phyloP scores from a whole-genome alignment of 441 rosid genomes.

The California macrophylla region DNA sequence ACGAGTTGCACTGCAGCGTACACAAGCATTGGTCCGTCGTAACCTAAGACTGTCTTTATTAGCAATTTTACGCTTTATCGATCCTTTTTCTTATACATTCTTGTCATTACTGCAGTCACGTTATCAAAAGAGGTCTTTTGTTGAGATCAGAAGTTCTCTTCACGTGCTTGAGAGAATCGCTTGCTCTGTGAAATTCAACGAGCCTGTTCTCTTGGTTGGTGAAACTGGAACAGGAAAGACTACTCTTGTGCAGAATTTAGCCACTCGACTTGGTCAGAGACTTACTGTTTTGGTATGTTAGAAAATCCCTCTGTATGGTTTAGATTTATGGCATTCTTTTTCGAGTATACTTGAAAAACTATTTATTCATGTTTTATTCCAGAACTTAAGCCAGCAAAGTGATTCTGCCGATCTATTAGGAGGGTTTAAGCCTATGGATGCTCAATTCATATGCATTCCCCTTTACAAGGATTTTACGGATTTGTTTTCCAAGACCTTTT shows the following conservation, averaged over 20 bases:
- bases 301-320: constrained; percentile 14
- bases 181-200: constrained; percentile 69
- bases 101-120: constrained; percentile 37
- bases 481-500: constrained; percentile 48
- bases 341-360: constrained; percentile 2
- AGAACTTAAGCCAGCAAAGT: constrained; percentile 99
- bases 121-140: constrained; percentile 51
- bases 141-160: constrained; percentile 68
- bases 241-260: constrained; percentile 88
- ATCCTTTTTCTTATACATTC: constrained; percentile 17
- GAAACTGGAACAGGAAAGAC: constrained; percentile 99
- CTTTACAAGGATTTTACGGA: constrained; percentile 61
- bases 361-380: constrained; percentile 23
- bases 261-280: constrained; percentile 70
- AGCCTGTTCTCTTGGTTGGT: constrained; percentile 96
- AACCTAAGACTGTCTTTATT: constrained; percentile 18
- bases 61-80: constrained; percentile 14
- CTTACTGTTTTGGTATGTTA: constrained; percentile 79
- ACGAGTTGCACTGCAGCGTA: constrained; percentile 52
- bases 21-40: constrained; percentile 34
- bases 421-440: constrained; percentile 92
- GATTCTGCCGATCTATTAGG: constrained; percentile 94
- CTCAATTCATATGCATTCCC: constrained; percentile 56
- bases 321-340: constrained; percentile 1
- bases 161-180: constrained; percentile 75